Evolutionary conservation across 495 filamentous ascomycete genomes (phyloP).

Genomic region (Tuber umbilicatum): DNA sequence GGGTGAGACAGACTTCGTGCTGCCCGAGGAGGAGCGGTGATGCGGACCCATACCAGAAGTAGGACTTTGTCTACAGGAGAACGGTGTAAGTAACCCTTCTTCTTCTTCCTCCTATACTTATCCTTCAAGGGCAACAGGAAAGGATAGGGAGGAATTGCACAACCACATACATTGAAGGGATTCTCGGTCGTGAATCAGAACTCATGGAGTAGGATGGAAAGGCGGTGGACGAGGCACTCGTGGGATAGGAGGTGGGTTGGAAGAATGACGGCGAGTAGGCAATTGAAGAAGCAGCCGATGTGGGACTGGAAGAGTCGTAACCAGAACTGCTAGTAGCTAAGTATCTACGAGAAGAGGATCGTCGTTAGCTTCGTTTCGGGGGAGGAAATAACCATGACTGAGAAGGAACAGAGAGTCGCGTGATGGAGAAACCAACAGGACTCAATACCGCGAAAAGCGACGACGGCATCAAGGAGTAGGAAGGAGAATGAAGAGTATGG

Average conservation of each 20-base stretch:
- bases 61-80: constrained; percentile 40
- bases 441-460: constrained; percentile 31
- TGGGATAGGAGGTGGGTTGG: constrained; percentile 39
- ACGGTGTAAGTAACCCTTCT: constrained; percentile 30
- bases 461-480: constrained; percentile 19
- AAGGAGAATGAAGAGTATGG: constrained; percentile 8
- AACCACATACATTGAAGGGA: constrained; percentile 39
- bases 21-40: constrained; percentile 39
- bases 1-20: constrained; percentile 42
- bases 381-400: constrained; percentile 30
- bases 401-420: constrained; percentile 32
- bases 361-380: constrained; percentile 23
- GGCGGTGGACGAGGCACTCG: constrained; percentile 29
- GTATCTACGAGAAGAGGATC: constrained; percentile 32
- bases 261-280: constrained; percentile 37
- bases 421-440: constrained; percentile 33
- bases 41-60: constrained; percentile 40
- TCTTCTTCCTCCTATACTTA: background rate
- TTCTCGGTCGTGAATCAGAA: constrained; percentile 37
- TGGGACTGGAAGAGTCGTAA: constrained; percentile 41
- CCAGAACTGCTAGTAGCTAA: constrained; percentile 39
- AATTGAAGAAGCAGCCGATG: constrained; percentile 38
- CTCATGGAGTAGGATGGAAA: constrained; percentile 34
- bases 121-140: constrained; percentile 7
- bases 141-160: constrained; percentile 30